phyloP scores from a whole-genome alignment of 805 yeast genomes.

The Jamesozyma spencerorum region DNA sequence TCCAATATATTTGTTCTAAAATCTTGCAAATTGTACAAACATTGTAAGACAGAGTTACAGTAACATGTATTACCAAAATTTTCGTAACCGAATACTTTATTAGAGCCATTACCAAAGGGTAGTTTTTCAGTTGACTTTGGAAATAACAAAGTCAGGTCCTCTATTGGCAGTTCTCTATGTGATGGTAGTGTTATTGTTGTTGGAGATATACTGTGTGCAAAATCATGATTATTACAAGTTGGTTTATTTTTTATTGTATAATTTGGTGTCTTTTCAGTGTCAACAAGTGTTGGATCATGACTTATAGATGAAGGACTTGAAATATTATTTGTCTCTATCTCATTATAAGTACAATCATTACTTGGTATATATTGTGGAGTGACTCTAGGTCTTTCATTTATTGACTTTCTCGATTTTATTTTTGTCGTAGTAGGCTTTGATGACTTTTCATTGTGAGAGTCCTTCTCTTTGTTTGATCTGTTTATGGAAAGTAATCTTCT shows the following conservation, averaged over 20 bases:
- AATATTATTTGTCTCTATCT: too few species aligned
- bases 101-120: constrained; percentile 41
- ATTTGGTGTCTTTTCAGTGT: too few species aligned
- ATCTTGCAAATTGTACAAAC: constrained; percentile 62
- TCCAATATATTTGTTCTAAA: constrained; percentile 52
- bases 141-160: not conserved
- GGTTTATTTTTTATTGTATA: too few species aligned
- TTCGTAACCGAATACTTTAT: constrained; percentile 71
- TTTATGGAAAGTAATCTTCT: constrained; percentile 18
- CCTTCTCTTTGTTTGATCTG: constrained; percentile 6
- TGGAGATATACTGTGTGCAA: too few species aligned
- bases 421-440: not conserved
- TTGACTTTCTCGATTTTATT: not conserved
- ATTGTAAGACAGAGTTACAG: constrained; percentile 86
- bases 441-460: not conserved
- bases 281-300: too few species aligned
- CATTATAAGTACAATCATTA: not conserved
- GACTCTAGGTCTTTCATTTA: not conserved
- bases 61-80: constrained; percentile 90
- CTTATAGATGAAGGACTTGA: too few species aligned
- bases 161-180: not conserved
- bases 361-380: not conserved
- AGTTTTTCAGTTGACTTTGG: constrained; percentile 1
- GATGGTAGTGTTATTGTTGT: too few species aligned
- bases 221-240: too few species aligned